Evolutionary conservation across 1,284 basidiomycete genomes (phyloP), one percentile per base, ranked within the genome.

Genomic region (Apiotrichum akiyoshidainum): DNA sequence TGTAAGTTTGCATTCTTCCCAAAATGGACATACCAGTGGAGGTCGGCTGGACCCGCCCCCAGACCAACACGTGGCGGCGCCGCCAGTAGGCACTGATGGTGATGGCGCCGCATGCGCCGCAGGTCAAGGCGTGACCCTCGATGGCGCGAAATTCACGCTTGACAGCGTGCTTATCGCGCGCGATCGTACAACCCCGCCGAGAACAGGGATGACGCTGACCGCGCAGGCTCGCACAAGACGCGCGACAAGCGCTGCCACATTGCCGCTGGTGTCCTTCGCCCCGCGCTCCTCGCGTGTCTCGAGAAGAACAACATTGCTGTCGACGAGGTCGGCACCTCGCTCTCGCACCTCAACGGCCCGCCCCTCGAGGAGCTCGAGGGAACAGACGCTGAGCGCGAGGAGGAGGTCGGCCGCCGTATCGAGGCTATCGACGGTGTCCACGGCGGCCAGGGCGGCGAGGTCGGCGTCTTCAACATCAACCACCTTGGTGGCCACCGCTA

Each of bases 401-500:
- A 71, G 31, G 79, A 80, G 62, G 80, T 86, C 6, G 69, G 67
- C 0, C 80, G 77, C 40, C 81, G 84, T 44, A 79, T 82, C 34
- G 77, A 77, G 39, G 81, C 78, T 52, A 73, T 73, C 48, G 69
- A 70, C 37, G 60, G 83, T 77, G 70, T 77, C 9, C 55, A 71
- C 13, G 75, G 73, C 80, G 79, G 82, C 75, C 60, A 79, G 72
- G 61, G 74, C 6, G 77, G 77, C 8, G 68, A 78, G 58, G 90
- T 86, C 11, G 86, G 94, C 47, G 86, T 97, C 59, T 80, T 96
- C 69, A 86, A 85, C 70, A 88, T 86, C 63, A 93, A 89, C 33
- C 94, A 96, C 77, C 82, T 92, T 48, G 92, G 92, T 48, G 92
- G 92, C 1, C 93, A 96, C 80, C 87, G 87, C 65, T 96, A 87